phyloP scores from a whole-genome alignment of 306 rosid species.

The Gastrolobium bilobum region DNA sequence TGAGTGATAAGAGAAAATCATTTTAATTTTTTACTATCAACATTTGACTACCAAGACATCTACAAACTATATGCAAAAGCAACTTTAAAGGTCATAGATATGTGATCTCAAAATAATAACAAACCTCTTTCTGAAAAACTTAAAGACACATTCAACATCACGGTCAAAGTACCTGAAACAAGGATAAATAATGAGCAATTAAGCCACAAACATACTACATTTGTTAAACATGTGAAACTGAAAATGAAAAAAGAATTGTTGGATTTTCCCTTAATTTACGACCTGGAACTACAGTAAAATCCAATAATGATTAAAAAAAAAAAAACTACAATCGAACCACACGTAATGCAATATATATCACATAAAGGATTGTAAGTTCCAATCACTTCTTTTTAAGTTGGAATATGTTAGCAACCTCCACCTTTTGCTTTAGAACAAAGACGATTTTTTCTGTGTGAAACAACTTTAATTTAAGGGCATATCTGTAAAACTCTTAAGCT shows the following conservation, averaged over 20 bases:
- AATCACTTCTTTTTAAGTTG: too few relatives aligned
- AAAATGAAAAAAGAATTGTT: slow-evolving; percentile 9
- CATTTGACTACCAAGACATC: slow-evolving; percentile 16
- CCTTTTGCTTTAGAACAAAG: too few relatives aligned
- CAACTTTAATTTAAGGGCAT: too few relatives aligned
- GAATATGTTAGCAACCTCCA: too few relatives aligned
- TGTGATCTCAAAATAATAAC: slow-evolving; percentile 38
- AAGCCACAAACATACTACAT: slow-evolving; percentile 24
- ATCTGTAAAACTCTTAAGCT: too few relatives aligned
- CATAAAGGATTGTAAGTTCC: too few relatives aligned
- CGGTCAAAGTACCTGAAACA: slow-evolving; percentile 96
- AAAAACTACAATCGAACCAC: too few relatives aligned
- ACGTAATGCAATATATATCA: too few relatives aligned
- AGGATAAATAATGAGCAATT: slow-evolving; percentile 35
- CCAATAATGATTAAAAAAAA: too few relatives aligned
- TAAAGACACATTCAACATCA: slow-evolving; percentile 90
- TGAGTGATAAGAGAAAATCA: slow-evolving; percentile 5
- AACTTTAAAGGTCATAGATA: slow-evolving; percentile 34
- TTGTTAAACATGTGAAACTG: background rate
- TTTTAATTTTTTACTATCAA: background rate
- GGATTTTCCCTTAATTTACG: background rate
- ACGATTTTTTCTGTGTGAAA: too few relatives aligned
- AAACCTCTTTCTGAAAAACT: slow-evolving; percentile 89
- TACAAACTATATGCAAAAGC: slow-evolving; percentile 25
- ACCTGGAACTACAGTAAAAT: too few relatives aligned